These are phyloP conservation scores for Graphilbum ipis-grandicollis DNA, from an alignment of 2,329 filamentous ascomycete genomes.

Conservation along the genomic window DNA sequence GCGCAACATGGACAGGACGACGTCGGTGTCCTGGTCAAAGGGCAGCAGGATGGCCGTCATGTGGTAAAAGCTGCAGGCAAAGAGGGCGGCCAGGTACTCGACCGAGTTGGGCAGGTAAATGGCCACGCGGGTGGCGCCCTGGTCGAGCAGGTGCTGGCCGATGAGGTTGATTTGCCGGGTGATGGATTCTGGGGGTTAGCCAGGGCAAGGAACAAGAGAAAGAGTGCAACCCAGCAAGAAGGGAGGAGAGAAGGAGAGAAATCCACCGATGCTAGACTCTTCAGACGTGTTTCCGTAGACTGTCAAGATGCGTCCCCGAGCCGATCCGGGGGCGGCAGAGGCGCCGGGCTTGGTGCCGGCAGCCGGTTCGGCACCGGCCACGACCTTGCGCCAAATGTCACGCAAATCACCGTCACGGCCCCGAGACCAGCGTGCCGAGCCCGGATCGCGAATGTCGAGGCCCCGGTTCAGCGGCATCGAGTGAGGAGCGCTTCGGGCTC, in stretches of 20 bases:
- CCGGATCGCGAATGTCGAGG: conserved; percentile 65
- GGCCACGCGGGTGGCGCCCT: conserved; percentile 60
- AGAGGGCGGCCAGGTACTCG: conserved; percentile 66
- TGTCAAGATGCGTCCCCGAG: conserved; percentile 58
- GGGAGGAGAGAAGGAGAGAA: neutral
- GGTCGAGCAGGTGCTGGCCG: conserved; percentile 56
- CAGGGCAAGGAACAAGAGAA: neutral
- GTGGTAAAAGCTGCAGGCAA: conserved; percentile 81
- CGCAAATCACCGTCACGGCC: conserved; percentile 80
- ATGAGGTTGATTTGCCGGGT: conserved; percentile 78
- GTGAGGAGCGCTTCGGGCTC: conserved; percentile 70
- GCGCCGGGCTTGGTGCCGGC: conserved; percentile 28
- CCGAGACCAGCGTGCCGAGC: conserved; percentile 63
- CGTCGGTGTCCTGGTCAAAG: conserved; percentile 55
- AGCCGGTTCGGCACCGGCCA: conserved; percentile 44
- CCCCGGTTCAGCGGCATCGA: conserved; percentile 65
- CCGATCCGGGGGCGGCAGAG: conserved; percentile 15
- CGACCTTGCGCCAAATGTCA: conserved; percentile 71
- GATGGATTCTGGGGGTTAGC: conserved; percentile 36
- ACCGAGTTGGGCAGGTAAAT: conserved; percentile 87
- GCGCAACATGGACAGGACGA: conserved; percentile 54
- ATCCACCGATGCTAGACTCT: conserved; percentile 49
- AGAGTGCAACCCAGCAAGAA: no score
- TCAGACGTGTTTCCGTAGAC: conserved; percentile 60
- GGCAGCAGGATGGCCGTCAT: conserved; percentile 73